These are phyloP conservation scores for Irpex sp. DNA, from an alignment of 1,284 basidiomycete genomes.

Conservation along the genomic window DNA sequence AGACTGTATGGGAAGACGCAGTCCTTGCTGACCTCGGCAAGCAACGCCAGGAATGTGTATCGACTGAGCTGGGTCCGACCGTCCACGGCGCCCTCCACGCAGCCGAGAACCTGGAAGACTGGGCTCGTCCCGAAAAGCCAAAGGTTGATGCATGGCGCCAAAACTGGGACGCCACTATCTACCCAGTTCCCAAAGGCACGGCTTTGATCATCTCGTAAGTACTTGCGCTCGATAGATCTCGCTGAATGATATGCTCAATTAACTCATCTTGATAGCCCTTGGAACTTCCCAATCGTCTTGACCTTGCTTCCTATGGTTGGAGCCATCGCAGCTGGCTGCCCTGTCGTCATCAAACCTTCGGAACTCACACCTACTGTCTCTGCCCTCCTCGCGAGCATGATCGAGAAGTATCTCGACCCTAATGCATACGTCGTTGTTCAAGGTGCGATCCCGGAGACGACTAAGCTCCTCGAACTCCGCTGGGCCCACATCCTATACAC, in stretches of 20 bases:
- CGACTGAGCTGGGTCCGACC: constrained; percentile 36
- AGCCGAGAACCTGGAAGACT: constrained; percentile 46
- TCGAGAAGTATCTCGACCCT: constrained; percentile 64
- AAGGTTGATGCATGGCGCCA: constrained; percentile 32
- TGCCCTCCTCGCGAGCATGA: constrained; percentile 49
- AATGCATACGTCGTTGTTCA: constrained; percentile 47
- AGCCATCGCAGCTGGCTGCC: constrained; percentile 62
- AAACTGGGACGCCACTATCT: constrained; percentile 41
- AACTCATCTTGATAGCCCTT: constrained; percentile 32
- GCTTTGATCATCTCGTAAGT: constrained; percentile 38
- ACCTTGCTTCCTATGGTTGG: constrained; percentile 49
- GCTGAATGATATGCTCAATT: not conserved
- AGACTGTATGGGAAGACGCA: constrained; percentile 43
- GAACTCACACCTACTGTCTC: constrained; percentile 52
- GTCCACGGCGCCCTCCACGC: constrained; percentile 44
- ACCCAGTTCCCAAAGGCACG: constrained; percentile 51
- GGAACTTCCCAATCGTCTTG: constrained; percentile 56
- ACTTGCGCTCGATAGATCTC: not conserved
- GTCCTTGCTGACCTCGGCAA: constrained; percentile 53
- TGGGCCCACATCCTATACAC: constrained; percentile 81
- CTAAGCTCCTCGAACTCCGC: constrained; percentile 68
- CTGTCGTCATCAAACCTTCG: constrained; percentile 58
- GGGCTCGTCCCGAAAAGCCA: constrained; percentile 47
- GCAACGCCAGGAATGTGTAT: constrained; percentile 38
- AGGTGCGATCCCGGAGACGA: constrained; percentile 52